Percentiles rank a stretch among this genome's conserved stretches.
Evolutionary conservation across 495 filamentous ascomycete species (phyloP).

Genomic region (Talaromyces proteolyticus): DNA sequence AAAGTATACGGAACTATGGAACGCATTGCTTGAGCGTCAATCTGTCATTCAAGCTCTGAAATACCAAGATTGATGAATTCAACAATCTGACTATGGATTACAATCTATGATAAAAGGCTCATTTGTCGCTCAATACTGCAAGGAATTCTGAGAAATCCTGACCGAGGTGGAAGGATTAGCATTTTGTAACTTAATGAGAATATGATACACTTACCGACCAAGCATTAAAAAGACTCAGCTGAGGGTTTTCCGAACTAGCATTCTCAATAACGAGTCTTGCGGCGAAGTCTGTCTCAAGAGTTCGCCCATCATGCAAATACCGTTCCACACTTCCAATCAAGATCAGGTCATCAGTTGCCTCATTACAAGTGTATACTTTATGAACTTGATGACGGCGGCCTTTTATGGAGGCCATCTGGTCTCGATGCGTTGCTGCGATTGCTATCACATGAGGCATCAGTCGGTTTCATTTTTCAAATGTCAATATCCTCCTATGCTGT

Average conservation of each 20-base stretch:
- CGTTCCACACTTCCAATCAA: background rate
- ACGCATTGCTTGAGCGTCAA: background rate
- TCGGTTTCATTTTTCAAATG: no score
- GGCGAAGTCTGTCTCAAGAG: background rate
- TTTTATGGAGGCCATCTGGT: background rate
- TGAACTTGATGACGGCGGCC: background rate
- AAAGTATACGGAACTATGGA: slow-evolving; percentile 10
- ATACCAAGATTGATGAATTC: background rate
- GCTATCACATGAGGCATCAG: background rate
- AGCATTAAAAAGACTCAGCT: background rate
- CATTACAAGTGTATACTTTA: background rate
- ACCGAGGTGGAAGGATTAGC: no score
- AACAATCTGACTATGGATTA: no score
- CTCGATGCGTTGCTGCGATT: background rate
- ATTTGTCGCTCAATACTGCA: background rate
- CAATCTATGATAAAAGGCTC: background rate
- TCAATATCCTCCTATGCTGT: no score
- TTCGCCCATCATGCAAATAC: background rate
- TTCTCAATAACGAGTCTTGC: background rate
- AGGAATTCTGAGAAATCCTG: background rate
- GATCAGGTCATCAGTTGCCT: background rate
- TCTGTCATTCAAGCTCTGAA: background rate
- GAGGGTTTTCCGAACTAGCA: background rate
- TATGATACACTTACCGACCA: background rate
- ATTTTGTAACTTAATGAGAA: no score